A percentile compares a stretch with the other conserved stretches of the same genome.
phyloP scores from a whole-genome alignment of 2,329 filamentous ascomycete genomes.

The Fusarium sp. region DNA sequence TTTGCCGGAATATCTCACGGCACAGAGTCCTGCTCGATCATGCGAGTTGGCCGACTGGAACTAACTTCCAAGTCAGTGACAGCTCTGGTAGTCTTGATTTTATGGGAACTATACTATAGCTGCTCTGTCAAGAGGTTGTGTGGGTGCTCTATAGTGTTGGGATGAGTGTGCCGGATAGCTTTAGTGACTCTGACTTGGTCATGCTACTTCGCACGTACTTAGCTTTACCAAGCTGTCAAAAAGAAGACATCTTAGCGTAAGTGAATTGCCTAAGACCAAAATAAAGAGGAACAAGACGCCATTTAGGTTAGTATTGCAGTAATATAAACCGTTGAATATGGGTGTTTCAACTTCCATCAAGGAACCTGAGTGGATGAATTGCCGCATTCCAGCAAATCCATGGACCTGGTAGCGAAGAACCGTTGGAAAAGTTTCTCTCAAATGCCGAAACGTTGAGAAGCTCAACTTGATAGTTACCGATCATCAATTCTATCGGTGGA shows the following conservation, averaged over 20 bases:
- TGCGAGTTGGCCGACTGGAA: background rate
- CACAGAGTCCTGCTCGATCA: background rate
- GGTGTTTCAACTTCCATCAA: background rate
- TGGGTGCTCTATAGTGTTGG: background rate
- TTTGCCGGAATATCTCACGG: background rate
- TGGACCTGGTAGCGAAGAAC: background rate
- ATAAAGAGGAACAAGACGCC: too few relatives aligned
- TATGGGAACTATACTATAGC: background rate
- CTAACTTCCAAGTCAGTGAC: too few relatives aligned
- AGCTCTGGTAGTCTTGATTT: background rate
- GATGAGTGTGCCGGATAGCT: background rate
- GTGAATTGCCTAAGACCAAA: too few relatives aligned
- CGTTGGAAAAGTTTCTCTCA: conserved; percentile 15
- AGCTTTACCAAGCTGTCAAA: conserved; percentile 1
- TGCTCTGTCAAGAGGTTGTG: background rate
- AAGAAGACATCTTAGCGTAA: background rate
- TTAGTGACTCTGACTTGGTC: background rate
- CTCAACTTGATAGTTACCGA: background rate
- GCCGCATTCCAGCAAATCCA: conserved; percentile 19
- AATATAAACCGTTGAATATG: background rate
- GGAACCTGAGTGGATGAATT: conserved; percentile 14
- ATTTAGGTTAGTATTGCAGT: background rate
- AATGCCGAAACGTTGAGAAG: conserved; percentile 7
- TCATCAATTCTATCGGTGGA: background rate
- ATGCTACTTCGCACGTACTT: background rate